Evolutionary conservation across 129 eudicot genomes (phyloP).

Genomic region (Tanacetum coccineum): DNA sequence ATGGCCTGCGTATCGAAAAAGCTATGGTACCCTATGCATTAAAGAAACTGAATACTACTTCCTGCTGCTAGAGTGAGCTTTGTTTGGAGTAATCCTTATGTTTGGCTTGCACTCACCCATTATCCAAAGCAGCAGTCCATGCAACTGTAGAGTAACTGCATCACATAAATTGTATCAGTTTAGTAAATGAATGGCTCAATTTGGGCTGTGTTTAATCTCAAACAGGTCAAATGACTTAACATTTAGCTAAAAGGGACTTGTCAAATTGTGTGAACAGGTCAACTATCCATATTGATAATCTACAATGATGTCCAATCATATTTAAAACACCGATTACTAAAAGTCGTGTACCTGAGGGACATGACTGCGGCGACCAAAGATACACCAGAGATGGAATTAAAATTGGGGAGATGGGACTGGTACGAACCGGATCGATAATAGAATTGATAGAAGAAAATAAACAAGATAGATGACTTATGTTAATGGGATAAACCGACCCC

Average conservation of each 20-base stretch:
- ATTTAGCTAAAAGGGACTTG: no score
- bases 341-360: conserved; percentile 46
- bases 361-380: conserved; percentile 64
- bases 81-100: conserved; percentile 37
- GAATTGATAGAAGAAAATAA: no score
- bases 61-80: conserved; percentile 23
- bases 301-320: no score
- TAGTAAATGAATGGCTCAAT: no score
- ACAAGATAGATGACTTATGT: no score
- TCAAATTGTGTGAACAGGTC: no score
- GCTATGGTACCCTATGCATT: conserved; percentile 54
- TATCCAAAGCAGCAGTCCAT: conserved; percentile 43
- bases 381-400: conserved; percentile 52
- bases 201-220: no score
- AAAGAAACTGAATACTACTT: conserved; percentile 42
- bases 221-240: no score
- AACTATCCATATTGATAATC: no score
- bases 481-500: no score
- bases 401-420: conserved; percentile 68
- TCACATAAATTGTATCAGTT: not conserved
- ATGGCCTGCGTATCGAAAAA: conserved; percentile 66
- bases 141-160: conserved; percentile 66
- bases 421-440: no score
- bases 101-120: conserved; percentile 52
- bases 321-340: not conserved